Conservation (phyloP, 1,139 yeast genomes). For the Nakaseomyces delphensis region DNA sequence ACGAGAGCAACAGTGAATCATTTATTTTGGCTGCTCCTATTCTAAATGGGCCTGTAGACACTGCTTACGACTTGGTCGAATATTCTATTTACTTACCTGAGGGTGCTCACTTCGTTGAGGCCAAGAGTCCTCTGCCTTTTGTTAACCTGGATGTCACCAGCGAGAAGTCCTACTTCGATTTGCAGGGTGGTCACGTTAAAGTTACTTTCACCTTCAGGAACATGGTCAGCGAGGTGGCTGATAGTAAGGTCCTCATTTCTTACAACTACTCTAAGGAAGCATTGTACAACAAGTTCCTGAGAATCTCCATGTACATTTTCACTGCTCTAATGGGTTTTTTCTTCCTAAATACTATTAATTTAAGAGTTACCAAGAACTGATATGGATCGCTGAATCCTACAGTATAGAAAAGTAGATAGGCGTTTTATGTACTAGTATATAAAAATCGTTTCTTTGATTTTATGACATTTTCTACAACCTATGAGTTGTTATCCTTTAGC, state of each 20-base stretch:
- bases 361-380: conserved; percentile 12
- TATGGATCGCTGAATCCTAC: too few relatives aligned
- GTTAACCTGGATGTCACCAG: conserved; percentile 33
- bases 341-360: conserved; percentile 32
- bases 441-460: not conserved
- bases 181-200: conserved; percentile 69
- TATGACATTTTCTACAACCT: too few relatives aligned
- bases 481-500: too few relatives aligned
- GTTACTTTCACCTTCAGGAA: conserved; percentile 55
- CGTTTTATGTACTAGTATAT: not conserved
- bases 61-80: conserved; percentile 54
- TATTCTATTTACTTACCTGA: conserved; percentile 76
- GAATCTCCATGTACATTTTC: conserved; percentile 57
- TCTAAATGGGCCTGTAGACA: conserved; percentile 61
- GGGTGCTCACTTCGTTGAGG: conserved; percentile 58
- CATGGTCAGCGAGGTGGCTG: conserved; percentile 61
- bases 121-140: conserved; percentile 49
- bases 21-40: conserved; percentile 64
- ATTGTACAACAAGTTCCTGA: conserved; percentile 55
- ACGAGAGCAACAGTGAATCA: conserved; percentile 38
- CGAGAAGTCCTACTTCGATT: conserved; percentile 66
- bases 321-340: conserved; percentile 53
- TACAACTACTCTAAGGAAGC: conserved; percentile 52
- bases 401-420: not conserved
- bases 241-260: conserved; percentile 48